Percentiles rank a stretch among this genome's conserved stretches.
These are phyloP conservation scores for Tetracladium setigerum DNA, from an alignment of 495 filamentous ascomycete species.

Conservation along the genomic window DNA sequence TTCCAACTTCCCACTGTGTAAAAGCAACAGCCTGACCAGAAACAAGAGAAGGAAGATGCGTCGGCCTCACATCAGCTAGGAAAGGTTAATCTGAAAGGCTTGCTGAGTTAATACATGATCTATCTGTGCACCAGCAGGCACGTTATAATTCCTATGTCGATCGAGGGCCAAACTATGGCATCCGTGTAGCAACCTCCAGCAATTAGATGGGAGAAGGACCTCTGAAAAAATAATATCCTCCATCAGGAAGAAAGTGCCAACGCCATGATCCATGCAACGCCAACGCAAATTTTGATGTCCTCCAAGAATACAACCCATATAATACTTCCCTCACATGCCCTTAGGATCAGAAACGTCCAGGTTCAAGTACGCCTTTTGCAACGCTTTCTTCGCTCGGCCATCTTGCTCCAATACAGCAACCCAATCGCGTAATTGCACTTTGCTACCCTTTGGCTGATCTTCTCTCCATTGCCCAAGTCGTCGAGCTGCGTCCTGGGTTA, in stretches of 20 bases:
- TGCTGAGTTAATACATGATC: no score
- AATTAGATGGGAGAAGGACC: neutral
- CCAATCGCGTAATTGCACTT: conserved; percentile 66
- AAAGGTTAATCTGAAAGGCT: no score
- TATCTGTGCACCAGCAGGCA: no score
- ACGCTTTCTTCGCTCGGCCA: conserved; percentile 42
- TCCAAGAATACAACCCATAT: neutral
- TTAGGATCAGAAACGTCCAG: conserved; percentile 35
- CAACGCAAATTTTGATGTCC: neutral
- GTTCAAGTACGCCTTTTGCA: conserved; percentile 45
- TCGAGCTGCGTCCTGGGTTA: conserved; percentile 31
- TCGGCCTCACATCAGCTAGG: no score
- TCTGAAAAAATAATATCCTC: neutral
- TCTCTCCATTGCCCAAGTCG: conserved; percentile 56
- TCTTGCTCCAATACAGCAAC: conserved; percentile 55
- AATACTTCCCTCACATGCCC: conserved; percentile 5
- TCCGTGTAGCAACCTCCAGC: neutral
- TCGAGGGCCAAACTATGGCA: neutral
- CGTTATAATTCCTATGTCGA: no score
- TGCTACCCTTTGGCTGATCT: conserved; percentile 49
- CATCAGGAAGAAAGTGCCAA: no score
- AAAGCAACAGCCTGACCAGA: no score
- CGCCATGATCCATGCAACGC: neutral
- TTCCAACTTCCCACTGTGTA: no score
- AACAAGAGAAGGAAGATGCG: no score